phyloP scores from a whole-genome alignment of 163 green algal species.

The Botryococcus braunii region DNA sequence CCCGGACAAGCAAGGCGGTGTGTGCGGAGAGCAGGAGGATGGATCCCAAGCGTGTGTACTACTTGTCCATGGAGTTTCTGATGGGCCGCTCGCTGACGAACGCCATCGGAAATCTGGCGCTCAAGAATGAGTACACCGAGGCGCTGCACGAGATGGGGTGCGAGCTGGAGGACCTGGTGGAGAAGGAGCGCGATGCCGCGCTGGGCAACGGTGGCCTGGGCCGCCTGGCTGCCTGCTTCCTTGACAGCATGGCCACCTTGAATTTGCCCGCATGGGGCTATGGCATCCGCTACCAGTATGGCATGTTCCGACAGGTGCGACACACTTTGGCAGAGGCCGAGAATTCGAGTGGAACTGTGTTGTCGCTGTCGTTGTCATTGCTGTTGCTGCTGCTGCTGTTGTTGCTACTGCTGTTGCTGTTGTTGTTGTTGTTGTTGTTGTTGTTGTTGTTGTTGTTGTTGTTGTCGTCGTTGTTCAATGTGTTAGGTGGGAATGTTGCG shows the following conservation, averaged over 20 bases:
- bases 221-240: slow-evolving; percentile 90
- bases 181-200: slow-evolving; percentile 87
- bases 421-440: no score
- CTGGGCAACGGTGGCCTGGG: slow-evolving; percentile 93
- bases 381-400: slow-evolving; percentile 1
- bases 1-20: neutral
- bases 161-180: slow-evolving; percentile 26
- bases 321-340: neutral
- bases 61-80: slow-evolving; percentile 98
- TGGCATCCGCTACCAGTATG: slow-evolving; percentile 98
- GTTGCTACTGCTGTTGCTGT: no score
- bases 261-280: slow-evolving; percentile 95
- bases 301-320: slow-evolving; percentile 85
- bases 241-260: slow-evolving; percentile 90
- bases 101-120: slow-evolving; percentile 87
- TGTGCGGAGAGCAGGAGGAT: slow-evolving; percentile 40
- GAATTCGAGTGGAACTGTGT: neutral
- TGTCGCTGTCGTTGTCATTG: neutral
- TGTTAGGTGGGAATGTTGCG: no score
- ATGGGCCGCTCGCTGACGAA: slow-evolving; percentile 95
- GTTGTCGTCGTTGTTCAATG: no score
- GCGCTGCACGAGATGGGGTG: slow-evolving; percentile 76
- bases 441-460: no score
- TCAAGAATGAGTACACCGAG: slow-evolving; percentile 67
- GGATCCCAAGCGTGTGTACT: slow-evolving; percentile 94